A percentile compares a stretch with the other conserved stretches of the same genome.
Evolutionary conservation across 1,284 basidiomycete genomes (phyloP).

Genomic region (Athelia sp.): DNA sequence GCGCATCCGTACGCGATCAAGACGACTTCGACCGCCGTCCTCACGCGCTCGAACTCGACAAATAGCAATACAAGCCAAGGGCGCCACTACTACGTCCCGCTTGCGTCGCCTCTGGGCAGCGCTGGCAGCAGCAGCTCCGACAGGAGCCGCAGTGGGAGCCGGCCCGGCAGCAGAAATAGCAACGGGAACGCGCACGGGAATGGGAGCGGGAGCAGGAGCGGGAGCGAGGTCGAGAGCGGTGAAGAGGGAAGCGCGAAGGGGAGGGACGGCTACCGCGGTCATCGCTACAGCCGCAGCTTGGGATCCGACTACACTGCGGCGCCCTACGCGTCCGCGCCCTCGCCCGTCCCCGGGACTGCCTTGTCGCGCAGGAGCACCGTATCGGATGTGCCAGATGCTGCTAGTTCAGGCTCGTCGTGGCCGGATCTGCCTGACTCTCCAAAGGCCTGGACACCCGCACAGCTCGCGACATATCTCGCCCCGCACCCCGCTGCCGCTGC

Average conservation of each 20-base stretch:
- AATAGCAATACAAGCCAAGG: slow-evolving; percentile 14
- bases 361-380: slow-evolving; percentile 9
- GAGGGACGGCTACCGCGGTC: too few species aligned
- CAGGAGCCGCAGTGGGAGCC: too few species aligned
- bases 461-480: slow-evolving; percentile 19
- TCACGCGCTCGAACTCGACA: slow-evolving; percentile 31
- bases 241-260: too few species aligned
- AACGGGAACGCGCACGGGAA: too few species aligned
- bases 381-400: not conserved
- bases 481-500: slow-evolving; percentile 6
- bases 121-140: too few species aligned
- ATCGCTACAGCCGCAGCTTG: too few species aligned
- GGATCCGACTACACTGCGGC: too few species aligned
- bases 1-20: slow-evolving; percentile 33
- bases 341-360: not conserved
- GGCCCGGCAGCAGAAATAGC: too few species aligned
- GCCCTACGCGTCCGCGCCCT: too few species aligned
- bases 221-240: too few species aligned
- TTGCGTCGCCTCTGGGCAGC: too few species aligned
- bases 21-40: slow-evolving; percentile 31
- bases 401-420: not conserved
- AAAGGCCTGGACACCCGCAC: slow-evolving; percentile 18
- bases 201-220: too few species aligned
- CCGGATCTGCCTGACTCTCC: slow-evolving; percentile 14
- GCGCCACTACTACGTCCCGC: slow-evolving; percentile 26